Percentiles rank a stretch among this genome's conserved stretches.
phyloP scores from a whole-genome alignment of 768 basidiomycete species.

The Agaricus blazei region DNA sequence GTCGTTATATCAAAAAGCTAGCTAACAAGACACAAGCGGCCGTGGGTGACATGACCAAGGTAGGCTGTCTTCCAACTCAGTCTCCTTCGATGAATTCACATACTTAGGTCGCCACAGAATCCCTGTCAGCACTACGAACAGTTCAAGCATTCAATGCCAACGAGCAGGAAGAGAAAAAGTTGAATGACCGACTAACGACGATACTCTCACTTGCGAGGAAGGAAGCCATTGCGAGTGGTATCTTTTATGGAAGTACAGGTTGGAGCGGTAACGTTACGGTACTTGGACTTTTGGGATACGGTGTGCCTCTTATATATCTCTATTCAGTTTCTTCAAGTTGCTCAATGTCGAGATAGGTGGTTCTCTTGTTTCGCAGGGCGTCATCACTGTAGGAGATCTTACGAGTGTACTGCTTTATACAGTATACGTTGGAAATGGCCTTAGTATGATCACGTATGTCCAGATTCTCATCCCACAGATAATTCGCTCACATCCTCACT shows the following conservation, averaged over 20 bases:
- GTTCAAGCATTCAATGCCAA: constrained; percentile 90
- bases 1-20: constrained; percentile 88
- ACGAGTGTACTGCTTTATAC: constrained; percentile 89
- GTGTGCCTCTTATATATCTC: constrained; percentile 33
- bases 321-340: background rate
- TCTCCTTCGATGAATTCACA: background rate
- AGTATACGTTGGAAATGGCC: constrained; percentile 78
- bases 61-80: constrained; percentile 25
- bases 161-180: constrained; percentile 71
- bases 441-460: constrained; percentile 74
- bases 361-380: constrained; percentile 80
- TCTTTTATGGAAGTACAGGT: constrained; percentile 90
- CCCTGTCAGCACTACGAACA: constrained; percentile 80
- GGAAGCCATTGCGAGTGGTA: constrained; percentile 85
- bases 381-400: constrained; percentile 88
- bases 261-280: constrained; percentile 94
- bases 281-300: constrained; percentile 86
- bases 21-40: constrained; percentile 93
- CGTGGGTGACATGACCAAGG: constrained; percentile 90
- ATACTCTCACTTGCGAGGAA: constrained; percentile 76
- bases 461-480: background rate
- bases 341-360: constrained; percentile 51
- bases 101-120: constrained; percentile 77
- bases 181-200: constrained; percentile 55
- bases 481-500: constrained; percentile 6